phyloP scores from a whole-genome alignment of 2,329 filamentous ascomycete genomes.

The Neurospora crassa region DNA sequence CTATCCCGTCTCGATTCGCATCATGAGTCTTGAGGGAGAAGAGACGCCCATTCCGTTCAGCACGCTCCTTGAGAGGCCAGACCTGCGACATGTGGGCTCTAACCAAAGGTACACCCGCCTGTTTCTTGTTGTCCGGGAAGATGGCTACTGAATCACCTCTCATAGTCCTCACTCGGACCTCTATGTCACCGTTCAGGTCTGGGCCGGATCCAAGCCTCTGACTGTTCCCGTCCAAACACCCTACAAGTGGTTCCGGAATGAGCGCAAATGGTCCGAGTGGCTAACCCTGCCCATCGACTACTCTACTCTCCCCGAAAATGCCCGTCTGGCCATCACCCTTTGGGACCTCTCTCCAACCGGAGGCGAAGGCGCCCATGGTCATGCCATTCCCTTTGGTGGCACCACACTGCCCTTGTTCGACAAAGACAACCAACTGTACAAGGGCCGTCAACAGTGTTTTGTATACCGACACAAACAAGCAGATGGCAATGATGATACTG shows the following conservation, averaged over 20 bases:
- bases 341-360: slow-evolving; percentile 88
- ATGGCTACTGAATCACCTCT: slow-evolving; percentile 5
- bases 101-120: slow-evolving; percentile 54
- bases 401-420: slow-evolving; percentile 92
- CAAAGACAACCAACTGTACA: slow-evolving; percentile 79
- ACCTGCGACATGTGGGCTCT: slow-evolving; percentile 79
- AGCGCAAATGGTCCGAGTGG: slow-evolving; percentile 89
- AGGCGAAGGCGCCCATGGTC: slow-evolving; percentile 57
- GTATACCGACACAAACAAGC: slow-evolving; percentile 74
- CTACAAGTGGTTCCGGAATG: slow-evolving; percentile 80
- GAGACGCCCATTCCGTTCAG: slow-evolving; percentile 69
- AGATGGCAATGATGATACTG: slow-evolving; percentile 72
- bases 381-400: slow-evolving; percentile 85
- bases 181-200: slow-evolving; percentile 86
- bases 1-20: slow-evolving; percentile 58
- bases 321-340: slow-evolving; percentile 82
- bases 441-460: slow-evolving; percentile 84
- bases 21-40: slow-evolving; percentile 68
- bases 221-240: slow-evolving; percentile 87
- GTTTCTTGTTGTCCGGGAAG: background rate
- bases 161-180: slow-evolving; percentile 72
- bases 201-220: slow-evolving; percentile 90
- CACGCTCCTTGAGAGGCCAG: slow-evolving; percentile 65
- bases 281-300: slow-evolving; percentile 78
- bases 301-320: slow-evolving; percentile 68